A percentile compares a stretch with the other conserved stretches of the same genome.
phyloP scores from a whole-genome alignment of 495 filamentous ascomycete genomes.

The Hyaloscypha hepaticicola region DNA sequence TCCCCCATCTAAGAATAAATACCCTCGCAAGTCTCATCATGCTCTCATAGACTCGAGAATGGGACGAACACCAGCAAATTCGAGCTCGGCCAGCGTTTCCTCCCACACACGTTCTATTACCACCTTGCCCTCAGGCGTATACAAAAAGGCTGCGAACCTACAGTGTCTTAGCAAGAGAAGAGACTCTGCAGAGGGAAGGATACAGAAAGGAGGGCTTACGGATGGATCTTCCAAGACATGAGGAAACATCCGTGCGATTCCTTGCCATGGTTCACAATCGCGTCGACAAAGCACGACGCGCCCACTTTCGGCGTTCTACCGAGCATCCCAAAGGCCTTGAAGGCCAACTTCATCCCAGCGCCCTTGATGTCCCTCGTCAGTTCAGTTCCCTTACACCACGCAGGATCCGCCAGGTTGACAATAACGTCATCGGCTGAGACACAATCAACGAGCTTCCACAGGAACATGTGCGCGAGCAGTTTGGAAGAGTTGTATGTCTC shows the following conservation, averaged over 20 bases:
- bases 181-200: not conserved
- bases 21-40: not conserved
- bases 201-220: not conserved
- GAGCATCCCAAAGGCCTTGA: constrained; percentile 29
- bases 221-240: constrained; percentile 2
- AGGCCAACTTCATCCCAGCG: constrained; percentile 13
- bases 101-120: constrained; percentile 42
- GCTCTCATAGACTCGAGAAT: constrained; percentile 35
- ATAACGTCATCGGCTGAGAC: constrained; percentile 45
- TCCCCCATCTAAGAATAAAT: not conserved
- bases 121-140: constrained; percentile 39
- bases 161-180: constrained; percentile 2
- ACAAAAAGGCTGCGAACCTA: constrained; percentile 19
- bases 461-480: constrained; percentile 42
- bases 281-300: constrained; percentile 42
- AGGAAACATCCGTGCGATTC: constrained; percentile 45
- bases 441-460: constrained; percentile 42
- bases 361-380: constrained; percentile 36
- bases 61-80: constrained; percentile 37
- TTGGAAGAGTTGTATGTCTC: constrained; percentile 45
- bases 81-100: constrained; percentile 45
- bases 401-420: constrained; percentile 49
- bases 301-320: constrained; percentile 36
- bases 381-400: constrained; percentile 43
- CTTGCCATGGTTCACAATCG: constrained; percentile 40